Evolutionary conservation across 1,139 yeast species (phyloP), one percentile per base, ranked within the genome.

Genomic region (Kurtzmaniella quercitrusa): DNA sequence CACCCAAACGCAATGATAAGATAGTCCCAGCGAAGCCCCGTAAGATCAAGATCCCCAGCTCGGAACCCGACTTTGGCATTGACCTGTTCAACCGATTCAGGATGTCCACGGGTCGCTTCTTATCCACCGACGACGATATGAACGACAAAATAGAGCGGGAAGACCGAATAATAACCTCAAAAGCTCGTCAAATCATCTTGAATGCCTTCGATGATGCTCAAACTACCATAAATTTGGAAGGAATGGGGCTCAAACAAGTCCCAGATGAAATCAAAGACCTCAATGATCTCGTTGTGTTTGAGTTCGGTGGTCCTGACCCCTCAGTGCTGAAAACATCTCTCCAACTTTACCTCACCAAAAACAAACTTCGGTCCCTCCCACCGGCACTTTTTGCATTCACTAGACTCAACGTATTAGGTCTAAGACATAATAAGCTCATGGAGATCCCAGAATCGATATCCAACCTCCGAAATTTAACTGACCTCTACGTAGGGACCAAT

Each of bases 61-160:
- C 76, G 2, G 78, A 73, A 16, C 66, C 74, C 2, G 77, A 72
- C 51, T 73, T 73, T 50, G 77, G 78, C 1, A 72, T 73, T 36
- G 78, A 73, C 47, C 60, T 60, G 39, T 73, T 73, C 50, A 71
- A 73, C 47, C 55, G 78, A 21, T 73, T 66, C 52, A 63, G 58
- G 44, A 60, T 57, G 27, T 60, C 69, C 7, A 52, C 60, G 34
- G 53, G 53, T 3, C 57, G 56, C 40, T 56, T 62, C 34, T 68
- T 67, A 3, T 66, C 75, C 0, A 59, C 67, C 1, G 71, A 64
- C 42, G 42, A 50, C 14, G 61, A 60, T 34, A 38, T 44, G 10
- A 29, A 44, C 7, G 51, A 51, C 37, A 14, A 17, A 21, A 15
- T 39, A 15, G 55, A 49, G 6, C 50, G 50, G 25, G 34, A 31